A percentile compares a stretch with the other conserved stretches of the same genome.
Evolutionary conservation across 2,329 filamentous ascomycete species (phyloP).

Genomic region (Xylariomycetidae sp.): DNA sequence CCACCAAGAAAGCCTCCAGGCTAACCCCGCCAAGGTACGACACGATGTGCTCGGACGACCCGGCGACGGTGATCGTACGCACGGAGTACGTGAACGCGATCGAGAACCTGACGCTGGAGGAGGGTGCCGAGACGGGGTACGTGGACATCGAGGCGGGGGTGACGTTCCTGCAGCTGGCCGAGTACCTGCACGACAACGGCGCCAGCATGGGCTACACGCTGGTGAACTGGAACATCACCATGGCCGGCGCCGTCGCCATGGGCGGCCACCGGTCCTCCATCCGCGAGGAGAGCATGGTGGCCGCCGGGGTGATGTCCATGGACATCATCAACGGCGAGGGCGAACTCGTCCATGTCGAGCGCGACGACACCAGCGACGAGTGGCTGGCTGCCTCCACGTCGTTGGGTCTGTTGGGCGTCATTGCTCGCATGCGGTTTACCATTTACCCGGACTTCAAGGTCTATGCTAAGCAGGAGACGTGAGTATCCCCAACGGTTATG

Average conservation of each 20-base stretch:
- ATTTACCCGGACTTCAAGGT: slow-evolving; percentile 47
- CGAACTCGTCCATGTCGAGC: slow-evolving; percentile 34
- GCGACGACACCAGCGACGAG: slow-evolving; percentile 37
- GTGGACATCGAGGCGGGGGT: slow-evolving; percentile 46
- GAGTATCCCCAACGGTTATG: slow-evolving; percentile 21
- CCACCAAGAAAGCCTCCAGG: no score
- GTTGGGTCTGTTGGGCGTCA: slow-evolving; percentile 41
- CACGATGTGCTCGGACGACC: slow-evolving; percentile 45
- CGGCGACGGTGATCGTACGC: slow-evolving; percentile 40
- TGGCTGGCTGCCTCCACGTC: slow-evolving; percentile 48
- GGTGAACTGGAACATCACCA: slow-evolving; percentile 49
- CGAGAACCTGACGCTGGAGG: slow-evolving; percentile 35
- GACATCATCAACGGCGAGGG: slow-evolving; percentile 44
- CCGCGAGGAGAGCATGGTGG: slow-evolving; percentile 43
- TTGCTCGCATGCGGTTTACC: slow-evolving; percentile 41
- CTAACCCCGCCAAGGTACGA: slow-evolving; percentile 41
- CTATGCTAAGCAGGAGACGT: slow-evolving; percentile 43
- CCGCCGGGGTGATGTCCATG: slow-evolving; percentile 40
- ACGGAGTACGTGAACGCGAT: slow-evolving; percentile 39
- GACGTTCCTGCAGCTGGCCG: slow-evolving; percentile 44
- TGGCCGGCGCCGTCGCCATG: slow-evolving; percentile 46
- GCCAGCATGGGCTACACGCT: slow-evolving; percentile 44
- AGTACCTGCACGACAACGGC: slow-evolving; percentile 39
- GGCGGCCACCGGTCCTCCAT: slow-evolving; percentile 44
- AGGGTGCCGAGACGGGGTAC: slow-evolving; percentile 31